Conservation (phyloP, 257 asterid species). For the Solanum chiquidenum region DNA sequence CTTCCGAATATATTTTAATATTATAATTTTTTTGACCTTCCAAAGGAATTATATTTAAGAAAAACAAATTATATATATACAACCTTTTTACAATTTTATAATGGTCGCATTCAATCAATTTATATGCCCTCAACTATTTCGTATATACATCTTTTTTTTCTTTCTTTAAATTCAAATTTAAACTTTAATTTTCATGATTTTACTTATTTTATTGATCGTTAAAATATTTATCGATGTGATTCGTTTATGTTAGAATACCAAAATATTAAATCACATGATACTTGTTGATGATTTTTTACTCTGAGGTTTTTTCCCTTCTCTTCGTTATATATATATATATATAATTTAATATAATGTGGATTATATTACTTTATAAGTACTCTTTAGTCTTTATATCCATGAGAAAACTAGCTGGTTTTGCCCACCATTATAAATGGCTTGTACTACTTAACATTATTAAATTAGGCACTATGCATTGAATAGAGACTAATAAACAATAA, state of each 20-base stretch:
- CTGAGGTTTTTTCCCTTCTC: background rate
- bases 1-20: no score
- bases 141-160: background rate
- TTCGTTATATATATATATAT: background rate
- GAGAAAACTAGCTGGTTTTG: background rate
- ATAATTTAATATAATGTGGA: background rate
- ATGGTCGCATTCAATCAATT: background rate
- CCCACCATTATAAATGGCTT: background rate
- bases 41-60: background rate
- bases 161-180: background rate
- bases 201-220: background rate
- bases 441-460: background rate
- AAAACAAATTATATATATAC: background rate
- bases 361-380: background rate
- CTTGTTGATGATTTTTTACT: background rate
- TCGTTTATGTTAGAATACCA: accelerated
- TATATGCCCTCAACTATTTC: background rate
- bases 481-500: background rate
- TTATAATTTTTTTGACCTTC: no score
- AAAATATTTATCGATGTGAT: accelerated
- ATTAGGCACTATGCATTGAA: background rate
- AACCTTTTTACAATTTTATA: background rate
- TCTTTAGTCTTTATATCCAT: background rate
- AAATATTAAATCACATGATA: background rate
- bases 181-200: background rate